Conservation (phyloP, 148 eudicot species). For the Limonium bicolor region DNA sequence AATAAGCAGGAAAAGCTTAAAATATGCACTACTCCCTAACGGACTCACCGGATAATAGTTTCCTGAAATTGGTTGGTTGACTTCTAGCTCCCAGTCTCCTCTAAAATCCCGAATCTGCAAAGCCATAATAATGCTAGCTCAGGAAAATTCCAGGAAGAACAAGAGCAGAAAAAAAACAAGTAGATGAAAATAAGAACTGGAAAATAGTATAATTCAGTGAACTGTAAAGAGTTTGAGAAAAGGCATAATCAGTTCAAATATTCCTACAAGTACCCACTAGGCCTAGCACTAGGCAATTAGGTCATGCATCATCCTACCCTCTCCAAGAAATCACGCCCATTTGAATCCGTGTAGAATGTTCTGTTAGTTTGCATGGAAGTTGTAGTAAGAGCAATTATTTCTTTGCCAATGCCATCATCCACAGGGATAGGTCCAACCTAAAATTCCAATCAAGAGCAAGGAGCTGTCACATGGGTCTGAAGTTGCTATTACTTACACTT, state of each 20-base stretch:
- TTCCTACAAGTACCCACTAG: too few species aligned
- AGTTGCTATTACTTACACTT: not conserved
- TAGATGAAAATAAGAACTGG: not conserved
- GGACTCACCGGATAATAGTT: slow-evolving; percentile 67
- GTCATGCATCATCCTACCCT: slow-evolving; percentile 33
- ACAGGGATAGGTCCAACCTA: slow-evolving; percentile 73
- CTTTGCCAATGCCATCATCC: slow-evolving; percentile 61
- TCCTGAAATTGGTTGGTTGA: slow-evolving; percentile 59
- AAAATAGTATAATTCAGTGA: not conserved
- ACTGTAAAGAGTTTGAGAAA: not conserved
- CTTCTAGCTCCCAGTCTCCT: slow-evolving; percentile 58
- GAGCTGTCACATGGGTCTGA: not conserved
- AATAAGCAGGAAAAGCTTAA: not conserved
- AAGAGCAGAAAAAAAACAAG: not conserved
- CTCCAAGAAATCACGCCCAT: slow-evolving; percentile 60
- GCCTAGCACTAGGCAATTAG: not conserved
- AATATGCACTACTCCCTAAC: too few species aligned
- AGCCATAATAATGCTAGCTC: too few species aligned
- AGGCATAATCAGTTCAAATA: too few species aligned
- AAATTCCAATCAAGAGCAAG: slow-evolving; percentile 5
- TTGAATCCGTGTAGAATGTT: slow-evolving; percentile 71
- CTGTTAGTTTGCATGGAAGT: slow-evolving; percentile 42
- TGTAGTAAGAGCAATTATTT: slow-evolving; percentile 36
- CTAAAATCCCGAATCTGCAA: slow-evolving; percentile 59
- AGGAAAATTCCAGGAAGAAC: not conserved